Evolutionary conservation across 139 green algal species (phyloP).

Genomic region (Gonium pectorale): DNA sequence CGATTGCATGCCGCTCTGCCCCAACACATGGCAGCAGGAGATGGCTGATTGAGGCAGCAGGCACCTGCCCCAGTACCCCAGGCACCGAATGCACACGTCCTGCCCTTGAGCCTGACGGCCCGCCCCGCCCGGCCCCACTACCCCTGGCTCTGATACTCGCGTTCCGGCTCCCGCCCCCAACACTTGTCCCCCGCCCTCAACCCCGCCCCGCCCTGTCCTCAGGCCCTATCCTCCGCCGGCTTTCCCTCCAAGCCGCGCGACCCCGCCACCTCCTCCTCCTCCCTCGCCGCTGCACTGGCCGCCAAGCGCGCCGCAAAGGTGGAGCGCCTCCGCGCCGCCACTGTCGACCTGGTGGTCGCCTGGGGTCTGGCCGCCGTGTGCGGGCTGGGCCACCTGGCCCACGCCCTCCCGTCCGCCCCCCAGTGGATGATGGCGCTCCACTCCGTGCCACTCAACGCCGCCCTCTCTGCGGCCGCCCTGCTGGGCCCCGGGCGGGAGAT

Average conservation of each 20-base stretch:
- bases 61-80: too few relatives aligned
- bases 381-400: constrained; percentile 80
- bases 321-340: constrained; percentile 68
- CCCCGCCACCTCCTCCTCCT: constrained; percentile 37
- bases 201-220: neutral
- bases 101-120: too few relatives aligned
- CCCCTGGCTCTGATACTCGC: too few relatives aligned
- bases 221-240: constrained; percentile 60
- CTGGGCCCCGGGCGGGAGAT: constrained; percentile 76
- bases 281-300: constrained; percentile 43
- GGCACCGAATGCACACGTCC: too few relatives aligned
- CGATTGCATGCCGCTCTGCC: too few relatives aligned
- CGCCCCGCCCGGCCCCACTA: too few relatives aligned
- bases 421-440: constrained; percentile 76
- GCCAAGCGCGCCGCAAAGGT: constrained; percentile 76
- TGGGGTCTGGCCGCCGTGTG: constrained; percentile 84
- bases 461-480: constrained; percentile 83
- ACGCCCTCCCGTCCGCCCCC: constrained; percentile 70
- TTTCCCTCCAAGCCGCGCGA: constrained; percentile 56
- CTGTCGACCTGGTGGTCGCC: constrained; percentile 74
- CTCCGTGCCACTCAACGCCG: constrained; percentile 75
- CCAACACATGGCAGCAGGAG: too few relatives aligned
- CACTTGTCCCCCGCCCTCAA: neutral
- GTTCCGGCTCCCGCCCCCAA: neutral
- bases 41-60: too few relatives aligned